A percentile compares a stretch with the other conserved stretches of the same genome.
phyloP scores from a whole-genome alignment of 768 basidiomycete species.

The Pluteus cervinus region DNA sequence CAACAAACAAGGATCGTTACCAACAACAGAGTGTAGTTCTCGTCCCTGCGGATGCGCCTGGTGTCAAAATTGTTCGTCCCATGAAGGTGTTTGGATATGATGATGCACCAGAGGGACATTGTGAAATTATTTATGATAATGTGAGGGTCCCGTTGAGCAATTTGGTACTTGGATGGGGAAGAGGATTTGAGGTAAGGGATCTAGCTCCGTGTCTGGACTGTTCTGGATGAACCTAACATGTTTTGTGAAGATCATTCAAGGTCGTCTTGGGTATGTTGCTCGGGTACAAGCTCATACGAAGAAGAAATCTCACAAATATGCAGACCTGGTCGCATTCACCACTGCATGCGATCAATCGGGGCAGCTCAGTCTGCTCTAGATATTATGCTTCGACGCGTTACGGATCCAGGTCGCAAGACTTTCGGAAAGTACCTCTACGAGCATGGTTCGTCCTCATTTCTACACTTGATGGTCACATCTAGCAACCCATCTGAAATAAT shows the following conservation, averaged over 20 bases:
- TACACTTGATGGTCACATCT: background rate
- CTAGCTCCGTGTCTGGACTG: background rate
- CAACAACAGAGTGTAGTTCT: constrained; percentile 91
- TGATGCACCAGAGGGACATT: constrained; percentile 95
- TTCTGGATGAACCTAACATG: background rate
- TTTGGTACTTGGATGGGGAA: constrained; percentile 88
- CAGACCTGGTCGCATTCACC: constrained; percentile 93
- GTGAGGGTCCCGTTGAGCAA: constrained; percentile 84
- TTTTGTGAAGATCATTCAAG: constrained; percentile 73
- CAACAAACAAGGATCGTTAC: constrained; percentile 69
- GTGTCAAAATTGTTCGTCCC: constrained; percentile 85
- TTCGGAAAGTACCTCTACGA: constrained; percentile 91
- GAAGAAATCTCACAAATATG: constrained; percentile 1
- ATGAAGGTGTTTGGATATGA: constrained; percentile 94
- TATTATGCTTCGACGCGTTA: constrained; percentile 83
- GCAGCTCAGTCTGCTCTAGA: constrained; percentile 81
- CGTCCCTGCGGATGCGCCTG: constrained; percentile 83
- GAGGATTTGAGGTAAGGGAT: constrained; percentile 76
- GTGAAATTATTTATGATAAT: constrained; percentile 91
- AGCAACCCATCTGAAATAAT: background rate
- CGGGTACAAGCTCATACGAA: background rate
- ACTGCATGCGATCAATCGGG: constrained; percentile 97
- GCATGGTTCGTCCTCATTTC: constrained; percentile 54
- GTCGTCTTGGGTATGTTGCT: constrained; percentile 73
- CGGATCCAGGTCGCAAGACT: constrained; percentile 87